Conservation (phyloP, 2,329 filamentous ascomycete genomes). For the Tricladium varicosporioides region DNA sequence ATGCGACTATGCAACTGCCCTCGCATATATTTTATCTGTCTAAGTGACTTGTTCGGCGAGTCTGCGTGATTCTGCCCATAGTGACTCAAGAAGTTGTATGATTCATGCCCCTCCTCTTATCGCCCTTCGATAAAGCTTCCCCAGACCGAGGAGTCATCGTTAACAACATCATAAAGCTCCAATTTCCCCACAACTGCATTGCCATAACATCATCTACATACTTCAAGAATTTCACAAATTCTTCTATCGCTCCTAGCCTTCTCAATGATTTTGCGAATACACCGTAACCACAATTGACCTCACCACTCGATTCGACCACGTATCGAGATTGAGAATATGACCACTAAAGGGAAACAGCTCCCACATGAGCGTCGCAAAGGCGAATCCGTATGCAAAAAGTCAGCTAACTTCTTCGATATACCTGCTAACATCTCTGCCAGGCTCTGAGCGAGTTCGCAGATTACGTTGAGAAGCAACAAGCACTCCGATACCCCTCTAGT, state of each 20-base stretch:
- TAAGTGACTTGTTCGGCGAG: background rate
- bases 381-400: constrained; percentile 63
- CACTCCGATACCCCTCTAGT: constrained; percentile 53
- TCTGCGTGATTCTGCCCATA: background rate
- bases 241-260: background rate
- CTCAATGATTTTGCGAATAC: constrained; percentile 23
- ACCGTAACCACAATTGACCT: background rate
- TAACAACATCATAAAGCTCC: constrained; percentile 14
- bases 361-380: constrained; percentile 81
- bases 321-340: constrained; percentile 41
- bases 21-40: background rate
- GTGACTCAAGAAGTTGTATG: constrained; percentile 22
- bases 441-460: constrained; percentile 96
- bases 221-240: no score
- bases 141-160: constrained; percentile 1
- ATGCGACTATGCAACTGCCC: no score
- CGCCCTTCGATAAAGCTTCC: constrained; percentile 29
- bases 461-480: constrained; percentile 93
- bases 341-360: constrained; percentile 55
- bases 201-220: constrained; percentile 12
- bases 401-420: background rate
- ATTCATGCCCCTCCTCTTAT: constrained; percentile 29
- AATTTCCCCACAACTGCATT: background rate
- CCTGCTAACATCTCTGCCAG: constrained; percentile 32
- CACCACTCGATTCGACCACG: constrained; percentile 1